Conservation (phyloP, 805 yeast genomes). For the Millerago galiae region DNA sequence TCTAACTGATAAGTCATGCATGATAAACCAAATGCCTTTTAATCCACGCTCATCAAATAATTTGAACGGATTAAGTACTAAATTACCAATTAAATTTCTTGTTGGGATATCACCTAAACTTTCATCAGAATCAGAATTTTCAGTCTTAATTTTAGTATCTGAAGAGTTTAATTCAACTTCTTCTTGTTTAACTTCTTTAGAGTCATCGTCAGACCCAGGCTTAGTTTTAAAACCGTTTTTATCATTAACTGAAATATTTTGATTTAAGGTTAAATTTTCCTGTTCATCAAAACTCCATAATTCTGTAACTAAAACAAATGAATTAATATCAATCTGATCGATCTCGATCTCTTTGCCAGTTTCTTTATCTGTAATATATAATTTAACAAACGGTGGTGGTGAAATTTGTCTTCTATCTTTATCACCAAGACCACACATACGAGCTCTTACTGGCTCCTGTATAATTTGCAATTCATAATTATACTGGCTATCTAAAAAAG, state of each 20-base stretch:
- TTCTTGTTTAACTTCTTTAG: not conserved
- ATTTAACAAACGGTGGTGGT: conserved; percentile 27
- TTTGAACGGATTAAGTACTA: conserved; percentile 33
- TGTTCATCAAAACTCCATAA: conserved; percentile 32
- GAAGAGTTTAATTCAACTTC: not conserved
- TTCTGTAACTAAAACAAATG: conserved; percentile 33
- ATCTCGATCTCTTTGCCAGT: conserved; percentile 24
- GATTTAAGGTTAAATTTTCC: conserved; percentile 16
- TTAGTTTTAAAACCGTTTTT: not conserved
- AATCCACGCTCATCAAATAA: conserved; percentile 29
- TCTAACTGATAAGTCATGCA: conserved; percentile 36
- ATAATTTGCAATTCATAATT: conserved; percentile 18
- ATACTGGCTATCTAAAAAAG: not conserved
- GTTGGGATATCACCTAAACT: conserved; percentile 23
- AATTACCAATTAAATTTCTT: conserved; percentile 34
- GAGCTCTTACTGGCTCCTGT: conserved; percentile 38
- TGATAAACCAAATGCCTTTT: conserved; percentile 36
- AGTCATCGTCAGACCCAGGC: not conserved
- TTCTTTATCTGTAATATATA: conserved; percentile 14
- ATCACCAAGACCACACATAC: conserved; percentile 43
- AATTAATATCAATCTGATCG: conserved; percentile 26
- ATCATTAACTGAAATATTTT: conserved; percentile 7
- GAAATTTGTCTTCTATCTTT: conserved; percentile 29
- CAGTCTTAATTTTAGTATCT: not conserved
- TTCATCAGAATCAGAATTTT: conserved; percentile 8